Evolutionary conservation across 257 asterid species (phyloP), one percentile per base, ranked within the genome.

Genomic region (Penstemon newberryi): DNA sequence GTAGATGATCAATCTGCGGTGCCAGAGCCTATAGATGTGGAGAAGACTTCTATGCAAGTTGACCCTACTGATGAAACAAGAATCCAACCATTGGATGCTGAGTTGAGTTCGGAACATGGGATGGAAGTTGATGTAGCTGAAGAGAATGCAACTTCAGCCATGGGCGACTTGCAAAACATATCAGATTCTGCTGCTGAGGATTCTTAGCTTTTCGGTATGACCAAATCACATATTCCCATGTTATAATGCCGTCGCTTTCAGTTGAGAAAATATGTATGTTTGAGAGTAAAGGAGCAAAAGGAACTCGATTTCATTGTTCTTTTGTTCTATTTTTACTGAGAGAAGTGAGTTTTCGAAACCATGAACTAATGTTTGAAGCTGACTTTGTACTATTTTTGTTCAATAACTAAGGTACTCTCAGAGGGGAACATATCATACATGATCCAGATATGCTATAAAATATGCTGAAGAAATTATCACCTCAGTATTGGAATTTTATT

Each of bases 1-100:
- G 15, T 39, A 10, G 54, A 62, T 6, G 33, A 25, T 25, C 71
- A 63, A 39, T 38, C 64, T 62, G 72, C 10, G 12, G 25, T 42
- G 36, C n/a, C 70, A 43, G 75, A 47, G 58, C 70, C 58, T 56
- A 64, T 44, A 5, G 83, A 73, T 9, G 66, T 47, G 61, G 75
- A 55, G 3, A 69, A 73, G 33, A 25, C 33, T 46, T 43, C 82
- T 1, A 47, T 71, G 74, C 45, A 44, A 57, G 64, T 18, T 60
- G 64, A 69, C 12, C 38, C 42, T 66, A 33, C 45, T 15, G 74
- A 77, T 52, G 85, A 78, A 69, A 49, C 55, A 60, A 66, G 66
- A 53, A 51, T 61, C 54, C 72, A 65, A 63, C 62, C 69, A 65
- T 47, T 51, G 65, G 80, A 46, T 11, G 57, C 40, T 13, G 58